Conservation (phyloP, 805 yeast species). For the Wickerhamomyces pijperi region DNA sequence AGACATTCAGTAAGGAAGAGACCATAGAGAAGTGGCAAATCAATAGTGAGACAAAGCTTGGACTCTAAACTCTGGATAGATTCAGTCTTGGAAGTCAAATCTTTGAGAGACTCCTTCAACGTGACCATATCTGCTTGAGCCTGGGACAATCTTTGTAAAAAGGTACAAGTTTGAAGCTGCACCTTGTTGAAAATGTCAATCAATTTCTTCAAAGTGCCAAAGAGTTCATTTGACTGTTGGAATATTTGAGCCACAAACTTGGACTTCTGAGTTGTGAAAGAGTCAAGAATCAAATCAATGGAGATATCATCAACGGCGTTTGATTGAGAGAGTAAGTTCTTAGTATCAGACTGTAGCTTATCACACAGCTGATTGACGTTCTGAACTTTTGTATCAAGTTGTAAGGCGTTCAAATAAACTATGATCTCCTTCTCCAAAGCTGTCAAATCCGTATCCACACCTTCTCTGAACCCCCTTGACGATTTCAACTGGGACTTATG, state of each 20-base stretch:
- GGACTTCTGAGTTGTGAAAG: constrained; percentile 14
- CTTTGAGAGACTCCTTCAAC: constrained; percentile 15
- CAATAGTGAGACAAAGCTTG: constrained; percentile 32
- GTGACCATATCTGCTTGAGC: constrained; percentile 13
- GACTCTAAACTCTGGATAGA: constrained; percentile 16
- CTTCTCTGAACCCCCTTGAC: constrained; percentile 24
- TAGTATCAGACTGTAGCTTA: constrained; percentile 15
- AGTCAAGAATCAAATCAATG: constrained; percentile 14
- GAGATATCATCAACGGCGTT: constrained; percentile 9
- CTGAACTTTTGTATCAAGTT: constrained; percentile 9
- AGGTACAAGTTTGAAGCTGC: constrained; percentile 7
- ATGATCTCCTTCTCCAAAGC: constrained; percentile 27
- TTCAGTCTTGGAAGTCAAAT: constrained; percentile 10
- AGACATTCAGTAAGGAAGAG: constrained; percentile 51
- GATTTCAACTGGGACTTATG: constrained; percentile 25
- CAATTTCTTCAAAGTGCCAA: constrained; percentile 23
- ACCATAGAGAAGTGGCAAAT: constrained; percentile 64
- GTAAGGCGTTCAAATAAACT: constrained; percentile 14
- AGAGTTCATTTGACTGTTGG: constrained; percentile 23
- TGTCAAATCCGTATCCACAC: constrained; percentile 33
- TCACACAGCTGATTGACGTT: constrained; percentile 12
- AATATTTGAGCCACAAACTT: constrained; percentile 23
- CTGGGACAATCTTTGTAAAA: constrained; percentile 8
- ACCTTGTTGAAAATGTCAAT: constrained; percentile 22
- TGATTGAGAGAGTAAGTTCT: constrained; percentile 7